Base-by-base conservation (phyloP, 2,329 filamentous ascomycete genomes). In the Orbilia quercus region DNA sequence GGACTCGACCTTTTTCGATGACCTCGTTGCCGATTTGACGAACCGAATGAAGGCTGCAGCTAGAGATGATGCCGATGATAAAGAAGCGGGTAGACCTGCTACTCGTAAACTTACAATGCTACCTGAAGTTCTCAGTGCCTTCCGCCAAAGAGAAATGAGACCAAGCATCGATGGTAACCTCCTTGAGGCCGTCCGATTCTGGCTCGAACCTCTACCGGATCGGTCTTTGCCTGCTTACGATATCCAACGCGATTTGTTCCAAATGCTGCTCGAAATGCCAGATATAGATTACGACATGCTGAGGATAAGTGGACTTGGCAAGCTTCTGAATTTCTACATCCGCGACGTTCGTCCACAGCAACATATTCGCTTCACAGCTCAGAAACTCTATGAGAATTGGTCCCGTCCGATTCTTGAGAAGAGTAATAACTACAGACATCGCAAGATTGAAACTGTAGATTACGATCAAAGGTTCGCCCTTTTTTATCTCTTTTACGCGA, bases 271-370 rank as follows among this genome's bases (percentile, higher is more conserved):
- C 20, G 86, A 86, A 16, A 89, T 88, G 78, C 85, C 98, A 3
- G 92, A 92, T 4, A 92, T 98, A 76, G 91, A 92, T 79, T 97
- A 97, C 80, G 95, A 98, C 78, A 87, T 90, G 1, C 85, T 99
- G 12, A 85, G 96, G 20, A 93, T 92, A 76, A 96, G 91, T 77
- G 93, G 94, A 18, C 95, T 99, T 76, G 95, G 95, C 79, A 97
- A 97, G 81, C 92, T 99, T 51, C 90, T 97, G 58, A 87, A 96
- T 75, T 99, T 97, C 83, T 99, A 99, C 82, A 97, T 93, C 55
- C 93, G 93, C 82, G 96, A 91, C 84, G 96, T 93, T 83, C 90
- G 91, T 76, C 90, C 93, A 0, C 91, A 98, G 81, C 84, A 89
- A 2, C 86, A 85, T 74, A 97, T 99, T 84, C 97, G 97, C 84